These are phyloP conservation scores for Fusarium torulosum DNA, from an alignment of 2,329 filamentous ascomycete genomes.

Conservation along the genomic window DNA sequence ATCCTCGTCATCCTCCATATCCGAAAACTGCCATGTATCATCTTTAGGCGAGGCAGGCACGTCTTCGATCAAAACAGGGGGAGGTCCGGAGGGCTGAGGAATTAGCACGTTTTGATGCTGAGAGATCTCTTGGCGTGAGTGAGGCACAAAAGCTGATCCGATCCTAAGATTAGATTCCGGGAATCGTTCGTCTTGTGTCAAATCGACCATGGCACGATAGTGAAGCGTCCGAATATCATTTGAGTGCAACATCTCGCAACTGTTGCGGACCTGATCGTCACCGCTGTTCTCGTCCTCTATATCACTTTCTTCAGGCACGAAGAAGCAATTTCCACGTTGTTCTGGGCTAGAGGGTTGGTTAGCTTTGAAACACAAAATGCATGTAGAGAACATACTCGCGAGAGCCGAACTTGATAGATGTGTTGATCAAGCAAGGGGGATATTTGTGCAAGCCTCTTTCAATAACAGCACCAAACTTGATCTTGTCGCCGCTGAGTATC, in stretches of 20 bases:
- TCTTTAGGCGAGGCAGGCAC: constrained; percentile 10
- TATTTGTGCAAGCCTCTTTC: constrained; percentile 53
- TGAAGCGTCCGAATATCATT: constrained; percentile 49
- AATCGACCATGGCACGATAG: constrained; percentile 34
- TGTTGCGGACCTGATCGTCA: constrained; percentile 47
- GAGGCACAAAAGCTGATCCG: constrained; percentile 12
- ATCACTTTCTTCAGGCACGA: constrained; percentile 59
- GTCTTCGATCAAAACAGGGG: not conserved
- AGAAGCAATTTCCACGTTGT: constrained; percentile 52
- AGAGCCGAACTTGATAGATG: constrained; percentile 49
- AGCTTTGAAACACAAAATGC: constrained; percentile 9
- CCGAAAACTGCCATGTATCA: constrained; percentile 11
- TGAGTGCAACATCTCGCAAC: constrained; percentile 44
- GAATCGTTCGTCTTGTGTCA: constrained; percentile 42
- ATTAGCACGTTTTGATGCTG: not conserved
- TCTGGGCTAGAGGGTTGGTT: constrained; percentile 43
- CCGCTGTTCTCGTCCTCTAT: constrained; percentile 48
- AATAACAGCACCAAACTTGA: constrained; percentile 55
- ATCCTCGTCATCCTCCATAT: not conserved
- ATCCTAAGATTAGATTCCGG: constrained; percentile 27
- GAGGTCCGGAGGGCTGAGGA: not conserved
- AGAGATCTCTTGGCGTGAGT: not conserved
- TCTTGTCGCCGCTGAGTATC: constrained; percentile 49
- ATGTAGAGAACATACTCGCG: constrained; percentile 37
- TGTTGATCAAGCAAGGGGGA: constrained; percentile 55